Percentiles rank a stretch among this genome's conserved stretches.
Conservation (phyloP, 805 yeast genomes). For the Candida sonorensis region DNA sequence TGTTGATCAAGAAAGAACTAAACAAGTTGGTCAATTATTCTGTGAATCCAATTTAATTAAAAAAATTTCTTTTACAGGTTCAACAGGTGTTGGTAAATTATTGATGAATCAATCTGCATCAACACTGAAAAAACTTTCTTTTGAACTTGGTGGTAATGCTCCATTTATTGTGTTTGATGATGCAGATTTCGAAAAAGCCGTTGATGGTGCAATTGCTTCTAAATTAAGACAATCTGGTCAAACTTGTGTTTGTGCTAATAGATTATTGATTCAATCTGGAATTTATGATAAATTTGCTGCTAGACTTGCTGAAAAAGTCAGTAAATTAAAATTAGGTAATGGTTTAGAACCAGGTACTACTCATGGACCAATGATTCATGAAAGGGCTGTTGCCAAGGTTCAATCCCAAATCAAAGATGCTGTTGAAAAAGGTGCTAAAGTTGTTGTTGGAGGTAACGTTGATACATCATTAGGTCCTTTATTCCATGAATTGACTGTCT, state of each 20-base stretch:
- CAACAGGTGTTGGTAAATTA: conserved; percentile 65
- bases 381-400: conserved; percentile 56
- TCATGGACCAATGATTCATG: conserved; percentile 72
- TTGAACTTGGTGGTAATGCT: conserved; percentile 80
- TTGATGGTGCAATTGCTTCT: conserved; percentile 56
- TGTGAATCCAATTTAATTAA: conserved; percentile 50
- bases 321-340: conserved; percentile 48
- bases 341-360: conserved; percentile 54
- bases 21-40: conserved; percentile 48
- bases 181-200: conserved; percentile 61
- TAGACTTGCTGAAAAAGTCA: conserved; percentile 40
- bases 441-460: conserved; percentile 53
- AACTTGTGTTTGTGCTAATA: conserved; percentile 76
- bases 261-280: conserved; percentile 57
- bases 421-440: conserved; percentile 52
- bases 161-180: conserved; percentile 72
- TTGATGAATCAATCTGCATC: conserved; percentile 55
- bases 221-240: conserved; percentile 77
- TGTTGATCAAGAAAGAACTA: conserved; percentile 33
- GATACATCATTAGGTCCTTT: conserved; percentile 51
- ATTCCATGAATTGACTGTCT: conserved; percentile 63
- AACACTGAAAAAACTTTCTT: conserved; percentile 61
- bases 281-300: conserved; percentile 57
- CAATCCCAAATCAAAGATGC: conserved; percentile 61
- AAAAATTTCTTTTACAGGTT: conserved; percentile 74